Conservation (phyloP, 768 basidiomycete genomes). For the Chlorophyllum brunneum region DNA sequence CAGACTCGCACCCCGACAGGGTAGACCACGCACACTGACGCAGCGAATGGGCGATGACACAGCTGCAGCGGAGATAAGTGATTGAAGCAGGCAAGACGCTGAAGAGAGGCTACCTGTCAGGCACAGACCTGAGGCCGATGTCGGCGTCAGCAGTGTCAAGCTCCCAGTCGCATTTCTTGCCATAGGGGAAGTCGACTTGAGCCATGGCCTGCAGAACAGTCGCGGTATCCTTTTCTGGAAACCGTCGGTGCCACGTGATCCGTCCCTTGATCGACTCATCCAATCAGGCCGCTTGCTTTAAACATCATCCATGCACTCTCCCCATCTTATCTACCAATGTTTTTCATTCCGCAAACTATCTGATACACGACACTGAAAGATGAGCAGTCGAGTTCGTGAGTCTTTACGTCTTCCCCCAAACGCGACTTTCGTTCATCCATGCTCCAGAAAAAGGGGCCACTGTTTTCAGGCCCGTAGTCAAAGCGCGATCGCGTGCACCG, state of each 20-base stretch:
- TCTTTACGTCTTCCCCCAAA: constrained; percentile 19
- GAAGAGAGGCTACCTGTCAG: constrained; percentile 48
- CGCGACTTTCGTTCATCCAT: constrained; percentile 9
- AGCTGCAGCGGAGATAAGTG: constrained; percentile 32
- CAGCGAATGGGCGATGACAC: constrained; percentile 60
- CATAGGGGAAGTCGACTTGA: constrained; percentile 45
- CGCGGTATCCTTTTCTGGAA: constrained; percentile 8
- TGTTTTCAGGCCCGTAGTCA: constrained; percentile 65
- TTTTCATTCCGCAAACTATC: not conserved
- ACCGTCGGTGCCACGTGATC: constrained; percentile 11
- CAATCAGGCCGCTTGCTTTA: not conserved
- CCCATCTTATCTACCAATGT: constrained; percentile 11
- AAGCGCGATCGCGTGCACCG: constrained; percentile 43
- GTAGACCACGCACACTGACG: constrained; percentile 53
- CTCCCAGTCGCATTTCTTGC: constrained; percentile 60
- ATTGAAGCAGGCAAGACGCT: not conserved
- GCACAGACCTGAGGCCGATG: constrained; percentile 39
- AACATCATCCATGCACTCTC: constrained; percentile 5
- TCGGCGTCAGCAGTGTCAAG: constrained; percentile 39
- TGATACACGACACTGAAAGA: constrained; percentile 16
- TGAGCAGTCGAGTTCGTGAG: constrained; percentile 66
- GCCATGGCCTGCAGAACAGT: constrained; percentile 3
- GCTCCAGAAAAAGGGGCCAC: constrained; percentile 65
- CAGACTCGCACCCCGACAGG: not conserved
- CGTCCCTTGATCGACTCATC: no score